Evolutionary conservation across 2,329 filamentous ascomycete genomes (phyloP).

Genomic region (Fusarium camptoceras): DNA sequence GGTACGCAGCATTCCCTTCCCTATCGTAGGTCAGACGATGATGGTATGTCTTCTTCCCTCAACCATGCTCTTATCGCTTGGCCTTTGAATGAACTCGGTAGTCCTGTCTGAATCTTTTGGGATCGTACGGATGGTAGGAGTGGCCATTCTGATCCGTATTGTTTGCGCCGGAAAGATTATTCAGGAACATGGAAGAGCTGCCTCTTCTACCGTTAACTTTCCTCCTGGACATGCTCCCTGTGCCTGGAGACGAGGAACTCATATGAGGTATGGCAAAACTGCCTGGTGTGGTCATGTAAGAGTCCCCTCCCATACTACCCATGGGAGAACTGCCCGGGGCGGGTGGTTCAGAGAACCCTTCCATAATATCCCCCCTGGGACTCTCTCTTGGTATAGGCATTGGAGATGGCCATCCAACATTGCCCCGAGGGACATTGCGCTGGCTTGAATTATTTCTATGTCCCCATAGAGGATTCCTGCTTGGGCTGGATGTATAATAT

Average conservation of each 20-base stretch:
- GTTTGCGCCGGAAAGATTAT: neutral
- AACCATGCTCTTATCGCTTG: neutral
- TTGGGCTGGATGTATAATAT: neutral
- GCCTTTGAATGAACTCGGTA: neutral
- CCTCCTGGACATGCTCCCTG: neutral
- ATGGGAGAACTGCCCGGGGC: neutral
- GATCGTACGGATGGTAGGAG: neutral
- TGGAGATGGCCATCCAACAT: neutral
- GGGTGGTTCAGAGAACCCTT: neutral
- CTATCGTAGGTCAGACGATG: neutral
- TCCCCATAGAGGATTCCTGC: too few species aligned
- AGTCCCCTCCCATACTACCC: neutral
- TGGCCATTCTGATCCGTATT: neutral
- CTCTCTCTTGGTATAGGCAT: neutral
- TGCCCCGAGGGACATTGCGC: too few species aligned
- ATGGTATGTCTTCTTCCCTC: neutral
- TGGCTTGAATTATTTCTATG: too few species aligned
- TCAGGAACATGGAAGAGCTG: neutral
- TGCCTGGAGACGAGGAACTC: neutral
- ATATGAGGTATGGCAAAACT: neutral
- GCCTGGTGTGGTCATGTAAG: neutral
- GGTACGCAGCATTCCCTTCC: neutral
- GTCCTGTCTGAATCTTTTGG: neutral
- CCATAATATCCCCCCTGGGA: neutral
- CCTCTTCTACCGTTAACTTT: neutral